phyloP scores from a whole-genome alignment of 1,139 yeast species.

The Meyerozyma guilliermondii region DNA sequence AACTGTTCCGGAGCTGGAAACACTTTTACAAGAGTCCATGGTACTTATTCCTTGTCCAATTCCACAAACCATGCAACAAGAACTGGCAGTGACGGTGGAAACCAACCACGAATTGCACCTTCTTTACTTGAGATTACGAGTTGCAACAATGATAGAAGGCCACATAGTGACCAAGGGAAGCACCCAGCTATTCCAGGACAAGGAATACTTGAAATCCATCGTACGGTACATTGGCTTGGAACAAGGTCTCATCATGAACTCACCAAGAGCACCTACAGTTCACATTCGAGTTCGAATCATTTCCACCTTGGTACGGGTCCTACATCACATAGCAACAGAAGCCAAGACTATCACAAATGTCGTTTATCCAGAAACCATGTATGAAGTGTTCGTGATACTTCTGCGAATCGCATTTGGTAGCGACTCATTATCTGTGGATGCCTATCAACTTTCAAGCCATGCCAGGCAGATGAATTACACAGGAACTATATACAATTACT shows the following conservation, averaged over 20 bases:
- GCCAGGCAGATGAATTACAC: conserved; percentile 21
- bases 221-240: conserved; percentile 47
- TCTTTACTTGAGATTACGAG: conserved; percentile 32
- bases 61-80: conserved; percentile 13
- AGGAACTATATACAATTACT: conserved; percentile 33
- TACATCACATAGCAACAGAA: conserved; percentile 30
- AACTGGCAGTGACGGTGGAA: conserved; percentile 7
- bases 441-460: conserved; percentile 25
- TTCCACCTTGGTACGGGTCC: conserved; percentile 27
- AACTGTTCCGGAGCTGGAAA: conserved; percentile 25
- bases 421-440: conserved; percentile 33
- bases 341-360: conserved; percentile 26
- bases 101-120: conserved; percentile 41
- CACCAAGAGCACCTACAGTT: conserved; percentile 44
- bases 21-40: conserved; percentile 20
- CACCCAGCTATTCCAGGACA: conserved; percentile 26
- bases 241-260: conserved; percentile 42
- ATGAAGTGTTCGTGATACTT: conserved; percentile 47
- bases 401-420: conserved; percentile 56
- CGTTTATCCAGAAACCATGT: conserved; percentile 38
- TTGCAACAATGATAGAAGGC: conserved; percentile 42
- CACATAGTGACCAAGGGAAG: conserved; percentile 29
- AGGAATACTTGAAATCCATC: conserved; percentile 38
- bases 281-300: conserved; percentile 40
- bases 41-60: conserved; percentile 31